Conservation (phyloP, 140 eudicot species). For the Oenanthe javanica region DNA sequence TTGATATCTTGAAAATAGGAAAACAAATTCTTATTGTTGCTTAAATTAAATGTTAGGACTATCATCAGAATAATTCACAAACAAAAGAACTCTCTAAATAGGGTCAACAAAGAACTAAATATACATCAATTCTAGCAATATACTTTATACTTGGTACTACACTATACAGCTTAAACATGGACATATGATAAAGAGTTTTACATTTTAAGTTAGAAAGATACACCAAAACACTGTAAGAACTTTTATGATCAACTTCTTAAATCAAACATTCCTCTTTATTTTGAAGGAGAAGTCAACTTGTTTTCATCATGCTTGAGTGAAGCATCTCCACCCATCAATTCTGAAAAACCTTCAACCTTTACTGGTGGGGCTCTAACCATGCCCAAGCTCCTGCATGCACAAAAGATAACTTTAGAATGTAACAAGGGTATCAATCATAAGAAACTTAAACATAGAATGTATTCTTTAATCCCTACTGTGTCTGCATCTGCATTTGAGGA, state of each 20-base stretch:
- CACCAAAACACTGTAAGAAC: background rate
- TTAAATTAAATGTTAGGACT: background rate
- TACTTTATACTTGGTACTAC: background rate
- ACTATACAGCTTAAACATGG: background rate
- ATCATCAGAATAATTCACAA: no score
- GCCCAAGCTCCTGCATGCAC: constrained; percentile 70
- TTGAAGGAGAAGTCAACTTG: constrained; percentile 70
- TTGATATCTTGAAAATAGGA: no score
- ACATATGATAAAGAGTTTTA: background rate
- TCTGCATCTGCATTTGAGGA: constrained; percentile 55
- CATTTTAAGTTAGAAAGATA: background rate
- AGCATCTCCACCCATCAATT: constrained; percentile 96
- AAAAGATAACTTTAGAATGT: constrained; percentile 2
- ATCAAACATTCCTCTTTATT: constrained; percentile 14
- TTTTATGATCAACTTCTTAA: no score
- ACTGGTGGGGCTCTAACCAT: constrained; percentile 92
- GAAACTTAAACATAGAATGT: background rate
- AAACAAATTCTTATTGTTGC: no score
- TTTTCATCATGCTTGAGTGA: constrained; percentile 80
- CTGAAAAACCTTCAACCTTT: constrained; percentile 92
- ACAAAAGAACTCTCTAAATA: background rate
- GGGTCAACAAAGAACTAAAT: background rate
- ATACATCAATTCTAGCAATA: no score
- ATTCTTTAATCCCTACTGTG: constrained; percentile 50
- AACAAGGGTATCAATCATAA: background rate